These are phyloP conservation scores for Russula sp. DNA, from an alignment of 768 basidiomycete species.

Conservation along the genomic window DNA sequence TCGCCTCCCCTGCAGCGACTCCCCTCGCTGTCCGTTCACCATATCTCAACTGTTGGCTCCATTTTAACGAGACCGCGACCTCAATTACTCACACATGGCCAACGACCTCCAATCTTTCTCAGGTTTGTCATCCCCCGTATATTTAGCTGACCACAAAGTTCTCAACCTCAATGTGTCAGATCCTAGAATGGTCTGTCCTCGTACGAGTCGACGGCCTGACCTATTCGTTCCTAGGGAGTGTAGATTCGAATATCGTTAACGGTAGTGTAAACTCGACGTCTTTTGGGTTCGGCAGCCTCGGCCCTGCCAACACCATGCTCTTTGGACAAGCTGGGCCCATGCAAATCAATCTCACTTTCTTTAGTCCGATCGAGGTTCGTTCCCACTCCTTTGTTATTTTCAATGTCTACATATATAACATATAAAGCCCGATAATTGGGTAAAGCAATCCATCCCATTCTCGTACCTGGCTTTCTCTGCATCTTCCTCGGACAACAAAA, in stretches of 20 bases:
- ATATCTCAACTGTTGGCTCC: slow-evolving; percentile 32
- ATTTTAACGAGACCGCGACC: neutral
- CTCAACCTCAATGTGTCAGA: neutral
- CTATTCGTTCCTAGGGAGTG: slow-evolving; percentile 29
- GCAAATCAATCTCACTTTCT: slow-evolving; percentile 40
- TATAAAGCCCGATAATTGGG: slow-evolving; percentile 38
- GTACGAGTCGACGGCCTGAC: slow-evolving; percentile 21
- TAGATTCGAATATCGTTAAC: neutral
- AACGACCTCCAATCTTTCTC: slow-evolving; percentile 9
- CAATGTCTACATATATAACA: neutral
- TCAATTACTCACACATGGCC: slow-evolving; percentile 28
- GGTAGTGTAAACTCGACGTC: slow-evolving; percentile 12
- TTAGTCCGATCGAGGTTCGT: slow-evolving; percentile 42
- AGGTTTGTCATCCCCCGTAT: neutral
- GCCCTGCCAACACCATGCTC: slow-evolving; percentile 39
- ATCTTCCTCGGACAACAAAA: slow-evolving; percentile 32
- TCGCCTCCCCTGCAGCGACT: slow-evolving; percentile 28
- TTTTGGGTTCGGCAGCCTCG: slow-evolving; percentile 36
- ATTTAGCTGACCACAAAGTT: neutral
- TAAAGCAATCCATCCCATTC: slow-evolving; percentile 42
- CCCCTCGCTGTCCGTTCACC: slow-evolving; percentile 35
- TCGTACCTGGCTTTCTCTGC: slow-evolving; percentile 40
- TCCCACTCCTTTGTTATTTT: neutral
- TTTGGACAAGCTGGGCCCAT: slow-evolving; percentile 39
- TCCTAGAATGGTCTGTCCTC: slow-evolving; percentile 21